Evolutionary conservation across 2,329 filamentous ascomycete species (phyloP).

Genomic region (Cladophialophora exuberans): DNA sequence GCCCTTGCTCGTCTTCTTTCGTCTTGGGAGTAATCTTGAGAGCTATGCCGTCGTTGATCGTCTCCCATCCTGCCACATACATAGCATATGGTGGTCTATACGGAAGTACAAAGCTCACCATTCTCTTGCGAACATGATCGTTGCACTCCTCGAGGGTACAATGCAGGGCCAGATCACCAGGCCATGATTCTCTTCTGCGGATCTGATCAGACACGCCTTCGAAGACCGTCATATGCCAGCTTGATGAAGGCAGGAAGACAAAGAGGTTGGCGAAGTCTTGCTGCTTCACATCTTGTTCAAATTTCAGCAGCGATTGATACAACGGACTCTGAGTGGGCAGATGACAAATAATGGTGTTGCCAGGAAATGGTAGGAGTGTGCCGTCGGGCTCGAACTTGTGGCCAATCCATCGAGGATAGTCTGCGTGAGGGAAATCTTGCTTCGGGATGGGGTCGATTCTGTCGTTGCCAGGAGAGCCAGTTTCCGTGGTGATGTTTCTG

Average conservation of each 20-base stretch:
- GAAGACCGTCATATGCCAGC: slow-evolving; percentile 21
- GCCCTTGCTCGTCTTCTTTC: neutral
- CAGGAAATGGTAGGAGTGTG: slow-evolving; percentile 12
- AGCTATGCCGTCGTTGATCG: slow-evolving; percentile 10
- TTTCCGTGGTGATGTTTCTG: neutral
- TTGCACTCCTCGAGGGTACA: slow-evolving; percentile 3
- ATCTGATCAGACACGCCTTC: slow-evolving; percentile 18
- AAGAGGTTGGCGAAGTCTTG: slow-evolving; percentile 9
- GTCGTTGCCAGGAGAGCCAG: neutral
- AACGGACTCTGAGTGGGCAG: slow-evolving; percentile 1
- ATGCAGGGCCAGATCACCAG: slow-evolving; percentile 5
- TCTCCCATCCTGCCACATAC: slow-evolving; percentile 3
- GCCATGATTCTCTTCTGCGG: slow-evolving; percentile 7
- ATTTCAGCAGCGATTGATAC: neutral
- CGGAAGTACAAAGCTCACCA: slow-evolving; percentile 5
- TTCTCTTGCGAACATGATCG: neutral
- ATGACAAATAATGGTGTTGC: slow-evolving; percentile 16
- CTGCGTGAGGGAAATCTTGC: slow-evolving; percentile 3
- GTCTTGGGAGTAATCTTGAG: slow-evolving; percentile 9
- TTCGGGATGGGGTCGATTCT: slow-evolving; percentile 9
- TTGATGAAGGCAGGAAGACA: slow-evolving; percentile 11
- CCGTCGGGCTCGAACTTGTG: slow-evolving; percentile 21
- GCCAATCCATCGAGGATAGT: slow-evolving; percentile 17
- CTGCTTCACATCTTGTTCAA: slow-evolving; percentile 2
- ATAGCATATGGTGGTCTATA: slow-evolving; percentile 7